phyloP scores from a whole-genome alignment of 805 yeast genomes.

The Blastobotrys parvus region DNA sequence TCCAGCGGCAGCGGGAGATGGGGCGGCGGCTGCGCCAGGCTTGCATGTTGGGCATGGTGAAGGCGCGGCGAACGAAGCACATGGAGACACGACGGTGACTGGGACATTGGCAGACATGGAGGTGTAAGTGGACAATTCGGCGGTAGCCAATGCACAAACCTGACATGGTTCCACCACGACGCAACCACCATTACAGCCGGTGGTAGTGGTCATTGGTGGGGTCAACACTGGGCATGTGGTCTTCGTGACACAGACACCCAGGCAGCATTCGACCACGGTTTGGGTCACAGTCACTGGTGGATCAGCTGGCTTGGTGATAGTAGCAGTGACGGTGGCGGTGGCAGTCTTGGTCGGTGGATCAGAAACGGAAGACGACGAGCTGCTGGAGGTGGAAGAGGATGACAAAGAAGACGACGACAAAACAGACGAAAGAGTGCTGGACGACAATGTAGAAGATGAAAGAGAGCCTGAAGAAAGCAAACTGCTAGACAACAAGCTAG shows the following conservation, averaged over 20 bases:
- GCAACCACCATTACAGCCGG: background rate
- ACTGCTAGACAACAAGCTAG: background rate
- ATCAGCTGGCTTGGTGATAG: background rate
- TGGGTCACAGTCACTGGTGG: conserved; percentile 1
- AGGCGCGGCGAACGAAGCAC: background rate
- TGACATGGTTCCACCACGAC: conserved; percentile 1
- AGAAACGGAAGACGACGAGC: background rate
- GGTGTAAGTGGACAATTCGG: background rate
- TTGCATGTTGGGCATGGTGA: too few relatives aligned
- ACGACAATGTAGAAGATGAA: too few relatives aligned
- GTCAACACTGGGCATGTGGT: background rate
- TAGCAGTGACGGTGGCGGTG: background rate
- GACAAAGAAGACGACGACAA: background rate
- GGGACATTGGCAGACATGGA: background rate
- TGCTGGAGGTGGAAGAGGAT: background rate
- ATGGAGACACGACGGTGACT: conserved; percentile 1
- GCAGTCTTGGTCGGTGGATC: too few relatives aligned
- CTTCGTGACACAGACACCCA: background rate
- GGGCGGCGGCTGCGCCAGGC: background rate
- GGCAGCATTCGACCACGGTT: conserved; percentile 1
- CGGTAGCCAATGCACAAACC: background rate
- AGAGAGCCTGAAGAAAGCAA: background rate
- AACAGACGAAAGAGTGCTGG: too few relatives aligned
- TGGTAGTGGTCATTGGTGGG: background rate
- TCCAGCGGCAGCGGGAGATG: background rate